Conservation (phyloP, 805 yeast genomes). For the Zygoascus flipseniorum region DNA sequence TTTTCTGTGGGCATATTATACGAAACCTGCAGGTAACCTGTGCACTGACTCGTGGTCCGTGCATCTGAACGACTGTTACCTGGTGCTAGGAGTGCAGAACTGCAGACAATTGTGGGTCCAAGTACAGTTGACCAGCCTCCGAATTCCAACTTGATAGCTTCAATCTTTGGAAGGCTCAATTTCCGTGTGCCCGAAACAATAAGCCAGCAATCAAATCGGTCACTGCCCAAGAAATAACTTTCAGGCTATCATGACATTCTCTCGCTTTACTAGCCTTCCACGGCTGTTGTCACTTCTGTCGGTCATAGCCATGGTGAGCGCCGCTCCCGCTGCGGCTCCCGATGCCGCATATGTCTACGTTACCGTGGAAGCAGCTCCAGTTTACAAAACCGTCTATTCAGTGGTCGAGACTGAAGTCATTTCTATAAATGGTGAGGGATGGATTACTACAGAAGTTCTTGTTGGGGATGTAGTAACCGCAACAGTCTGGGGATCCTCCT, state of each 20-base stretch:
- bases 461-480: not conserved
- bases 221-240: not conserved
- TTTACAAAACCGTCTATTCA: slow-evolving; percentile 16
- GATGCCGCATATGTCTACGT: slow-evolving; percentile 10
- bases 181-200: too few relatives aligned
- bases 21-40: too few relatives aligned
- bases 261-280: not conserved
- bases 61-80: too few relatives aligned
- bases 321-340: not conserved
- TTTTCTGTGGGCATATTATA: too few relatives aligned
- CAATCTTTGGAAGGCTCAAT: too few relatives aligned
- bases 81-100: too few relatives aligned
- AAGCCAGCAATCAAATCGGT: too few relatives aligned
- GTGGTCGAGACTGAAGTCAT: slow-evolving; percentile 6
- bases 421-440: not conserved
- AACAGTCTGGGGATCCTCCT: slow-evolving; percentile 5
- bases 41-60: too few relatives aligned
- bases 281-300: not conserved
- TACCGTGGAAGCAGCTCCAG: slow-evolving; percentile 15
- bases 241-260: not conserved
- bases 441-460: slow-evolving; percentile 3
- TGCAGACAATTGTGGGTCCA: too few relatives aligned
- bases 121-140: too few relatives aligned
- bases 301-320: not conserved
- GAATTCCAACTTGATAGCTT: too few relatives aligned